Base-by-base conservation (phyloP, 2,329 filamentous ascomycete genomes). In the Cordyceps tenuipes region DNA sequence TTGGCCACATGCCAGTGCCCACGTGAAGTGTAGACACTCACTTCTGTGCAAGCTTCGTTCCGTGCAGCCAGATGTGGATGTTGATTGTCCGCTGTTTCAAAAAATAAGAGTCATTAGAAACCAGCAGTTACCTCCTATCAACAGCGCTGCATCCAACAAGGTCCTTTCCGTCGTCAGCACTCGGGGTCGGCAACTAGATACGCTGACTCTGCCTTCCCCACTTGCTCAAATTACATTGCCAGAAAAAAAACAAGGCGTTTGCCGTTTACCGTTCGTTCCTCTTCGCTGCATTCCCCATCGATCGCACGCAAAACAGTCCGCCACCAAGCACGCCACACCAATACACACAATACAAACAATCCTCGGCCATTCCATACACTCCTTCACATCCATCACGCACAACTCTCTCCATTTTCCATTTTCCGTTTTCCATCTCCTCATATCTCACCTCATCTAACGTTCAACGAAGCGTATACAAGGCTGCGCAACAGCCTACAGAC, bases 1-100 rank as follows among this genome's bases (percentile, higher is more conserved):
- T 41, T 50, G 46, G 44, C 59, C 59, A 61, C 59, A 61, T 61
- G 59, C 59, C 47, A 52, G 53, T 57, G 59, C 46, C 52, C 59
- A 61, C 59, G 59, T 57, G 53, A 61, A 61, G 57, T 17, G 26
- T 17, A 4, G n/a, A 19, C n/a, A 21, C 43, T 21, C 5, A 12
- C 19, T 21, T 17, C 41, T 44, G 41, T 44, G 5, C 47, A 29
- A 31, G 26, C 23, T 31, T 29, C 26, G 31, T 49, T 50, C 48
- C 48, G 29, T 5, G 17, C 26, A 17, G 26, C 26, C n/a, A 34
- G 2, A 6, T 48, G 21, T 26, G 5, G 10, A 31, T 50, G 48
- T 50, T 50, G 29, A 34, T 19, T 10, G 48, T 17, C 29, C 31
- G 48, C 17, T 9, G 4, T 34, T n/a, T 26, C 23, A n/a, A 8